Conservation (phyloP, 257 asterid species). For the Salvia miltiorrhiza region DNA sequence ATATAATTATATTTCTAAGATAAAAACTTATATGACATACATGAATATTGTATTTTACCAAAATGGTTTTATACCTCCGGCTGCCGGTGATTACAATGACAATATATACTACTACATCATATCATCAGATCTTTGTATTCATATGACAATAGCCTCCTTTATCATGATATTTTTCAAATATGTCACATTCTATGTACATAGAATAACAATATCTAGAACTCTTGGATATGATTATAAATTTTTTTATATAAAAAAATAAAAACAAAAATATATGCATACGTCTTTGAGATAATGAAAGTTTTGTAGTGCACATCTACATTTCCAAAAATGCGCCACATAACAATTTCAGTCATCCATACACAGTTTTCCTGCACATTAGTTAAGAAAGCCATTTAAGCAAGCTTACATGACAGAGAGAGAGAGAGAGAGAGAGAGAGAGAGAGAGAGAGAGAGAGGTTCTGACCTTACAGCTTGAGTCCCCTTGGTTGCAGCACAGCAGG, state of each 20-base stretch:
- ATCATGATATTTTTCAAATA: no score
- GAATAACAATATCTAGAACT: no score
- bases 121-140: no score
- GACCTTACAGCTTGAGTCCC: constrained; percentile 55
- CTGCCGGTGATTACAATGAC: neutral
- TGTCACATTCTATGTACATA: no score
- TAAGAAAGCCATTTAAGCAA: neutral
- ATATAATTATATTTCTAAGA: no score
- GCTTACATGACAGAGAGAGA: neutral
- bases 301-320: no score
- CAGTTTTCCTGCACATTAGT: constrained; percentile 21
- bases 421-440: neutral
- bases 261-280: no score
- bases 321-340: neutral
- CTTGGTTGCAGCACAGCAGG: constrained; percentile 41
- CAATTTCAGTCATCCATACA: neutral
- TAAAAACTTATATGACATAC: no score
- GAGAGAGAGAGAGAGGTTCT: neutral
- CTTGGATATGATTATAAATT: no score
- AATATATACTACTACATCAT: no score
- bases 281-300: neutral
- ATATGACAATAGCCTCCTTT: no score
- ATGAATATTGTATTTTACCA: neutral
- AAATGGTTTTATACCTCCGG: neutral
- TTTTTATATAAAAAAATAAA: no score